Evolutionary conservation across 2,329 filamentous ascomycete genomes (phyloP), one percentile per base, ranked within the genome.

Genomic region (Stagonosporopsis cucurbitacearum): DNA sequence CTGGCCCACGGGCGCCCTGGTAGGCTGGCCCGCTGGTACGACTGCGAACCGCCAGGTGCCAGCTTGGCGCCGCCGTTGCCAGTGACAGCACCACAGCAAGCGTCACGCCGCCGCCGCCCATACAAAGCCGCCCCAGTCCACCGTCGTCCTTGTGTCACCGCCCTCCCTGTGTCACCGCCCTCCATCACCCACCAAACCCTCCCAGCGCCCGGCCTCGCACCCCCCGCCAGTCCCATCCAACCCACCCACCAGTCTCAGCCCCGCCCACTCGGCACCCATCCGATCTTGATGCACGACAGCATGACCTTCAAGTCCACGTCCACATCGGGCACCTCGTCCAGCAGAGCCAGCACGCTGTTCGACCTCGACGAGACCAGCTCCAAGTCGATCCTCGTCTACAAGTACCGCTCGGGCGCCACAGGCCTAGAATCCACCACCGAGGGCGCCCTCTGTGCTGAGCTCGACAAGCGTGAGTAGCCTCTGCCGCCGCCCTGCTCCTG

Each of bases 261-360:
- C 63, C 65, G 57, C 32, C 53, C 57, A 63, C 48, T 59, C 57
- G 43, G 44, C 48, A 37, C 60, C 55, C 45, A 46, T 50, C 43
- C 60, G 28, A 47, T 48, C 47, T 56, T 46, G 44, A 60, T 60
- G 47, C 63, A 50, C 44, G 48, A 61, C 57, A 73, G 56, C 60
- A 75, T 71, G 66, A 80, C 78, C 37, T 79, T 78, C 71, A 73
- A 80, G 57, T 78, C 75, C 43, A 69, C 71, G 42, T 80, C 78
- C n/a, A 78, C 79, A 26, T 71, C 72, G 48, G 69, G 65, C 50
- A 70, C 70, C 22, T 57, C 50, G 32, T 72, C 71, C 17, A 73
- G 73, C 25, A 74, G 72, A 41, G 75, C 72, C 25, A 78, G 75
- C 47, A 74, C 69, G 50, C 75, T 78, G 37, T 81, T 80, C 57